Evolutionary conservation across 2,329 filamentous ascomycete genomes (phyloP).

Genomic region (Magnaporthiopsis rhizophila): DNA sequence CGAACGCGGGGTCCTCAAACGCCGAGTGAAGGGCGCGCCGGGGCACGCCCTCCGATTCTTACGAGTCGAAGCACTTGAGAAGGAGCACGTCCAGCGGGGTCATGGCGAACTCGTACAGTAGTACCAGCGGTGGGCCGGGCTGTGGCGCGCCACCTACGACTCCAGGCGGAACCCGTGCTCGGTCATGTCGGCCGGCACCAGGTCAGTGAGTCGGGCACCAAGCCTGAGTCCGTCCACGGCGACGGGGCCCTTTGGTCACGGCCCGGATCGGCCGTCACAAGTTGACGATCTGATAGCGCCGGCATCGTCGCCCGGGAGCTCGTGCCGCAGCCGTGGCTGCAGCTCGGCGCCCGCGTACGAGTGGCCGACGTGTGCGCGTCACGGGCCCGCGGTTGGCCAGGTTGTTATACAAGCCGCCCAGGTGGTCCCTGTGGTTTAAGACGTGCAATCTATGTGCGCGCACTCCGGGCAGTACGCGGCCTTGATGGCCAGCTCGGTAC

Average conservation of each 20-base stretch:
- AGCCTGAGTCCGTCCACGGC: constrained; percentile 29
- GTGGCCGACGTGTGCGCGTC: constrained; percentile 36
- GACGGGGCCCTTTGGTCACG: constrained; percentile 34
- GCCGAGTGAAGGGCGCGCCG: constrained; percentile 45
- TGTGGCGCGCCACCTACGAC: constrained; percentile 28
- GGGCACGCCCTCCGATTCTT: constrained; percentile 25
- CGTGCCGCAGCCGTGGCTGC: constrained; percentile 14
- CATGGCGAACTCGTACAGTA: constrained; percentile 36
- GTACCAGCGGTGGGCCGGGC: constrained; percentile 37
- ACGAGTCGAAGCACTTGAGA: constrained; percentile 48
- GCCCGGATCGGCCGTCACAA: constrained; percentile 25
- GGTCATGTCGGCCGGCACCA: constrained; percentile 28
- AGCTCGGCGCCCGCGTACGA: constrained; percentile 19
- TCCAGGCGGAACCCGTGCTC: constrained; percentile 23
- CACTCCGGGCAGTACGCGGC: too few species aligned
- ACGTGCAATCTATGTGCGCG: too few species aligned
- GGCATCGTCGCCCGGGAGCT: constrained; percentile 9
- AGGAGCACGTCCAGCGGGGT: constrained; percentile 42
- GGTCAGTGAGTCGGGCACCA: constrained; percentile 30
- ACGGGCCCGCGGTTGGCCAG: not conserved
- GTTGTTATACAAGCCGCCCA: too few species aligned
- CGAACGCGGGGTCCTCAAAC: constrained; percentile 37
- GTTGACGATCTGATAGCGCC: constrained; percentile 13
- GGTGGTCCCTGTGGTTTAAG: too few species aligned
- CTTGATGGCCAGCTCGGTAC: too few species aligned